Percentiles rank a stretch among this genome's conserved stretches.
Evolutionary conservation across 495 filamentous ascomycete species (phyloP).

Genomic region (Talaromyces ruber): DNA sequence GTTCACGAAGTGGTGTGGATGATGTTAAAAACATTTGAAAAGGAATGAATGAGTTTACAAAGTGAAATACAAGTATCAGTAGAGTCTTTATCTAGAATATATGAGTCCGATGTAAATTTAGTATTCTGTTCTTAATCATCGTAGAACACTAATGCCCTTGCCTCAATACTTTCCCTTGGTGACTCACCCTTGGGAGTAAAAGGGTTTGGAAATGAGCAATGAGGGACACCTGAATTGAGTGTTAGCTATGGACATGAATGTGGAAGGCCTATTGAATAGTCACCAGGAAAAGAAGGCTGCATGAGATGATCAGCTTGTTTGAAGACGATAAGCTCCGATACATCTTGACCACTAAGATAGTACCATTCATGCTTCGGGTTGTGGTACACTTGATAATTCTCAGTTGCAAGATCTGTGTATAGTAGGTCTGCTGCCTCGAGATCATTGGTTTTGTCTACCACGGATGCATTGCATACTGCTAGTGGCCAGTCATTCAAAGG

Average conservation of each 20-base stretch:
- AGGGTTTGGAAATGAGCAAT: neutral
- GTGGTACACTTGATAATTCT: conserved; percentile 7
- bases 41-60: neutral
- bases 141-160: neutral
- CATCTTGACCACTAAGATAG: conserved; percentile 7
- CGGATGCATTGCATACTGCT: conserved; percentile 3
- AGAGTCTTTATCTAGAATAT: neutral
- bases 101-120: neutral
- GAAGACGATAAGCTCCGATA: conserved; percentile 7
- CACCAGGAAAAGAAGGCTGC: neutral
- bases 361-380: conserved; percentile 6
- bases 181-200: conserved; percentile 6
- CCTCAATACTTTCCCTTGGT: conserved; percentile 5
- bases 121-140: neutral
- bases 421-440: conserved; percentile 6
- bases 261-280: neutral
- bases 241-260: neutral
- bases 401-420: conserved; percentile 5
- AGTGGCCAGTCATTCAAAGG: conserved; percentile 10
- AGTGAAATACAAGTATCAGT: neutral
- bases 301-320: neutral
- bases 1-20: neutral
- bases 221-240: neutral
- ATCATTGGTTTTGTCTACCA: conserved; percentile 1
- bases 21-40: neutral